Conservation (phyloP, 75 land plant genomes). For the Adiantum capillusveneris region DNA sequence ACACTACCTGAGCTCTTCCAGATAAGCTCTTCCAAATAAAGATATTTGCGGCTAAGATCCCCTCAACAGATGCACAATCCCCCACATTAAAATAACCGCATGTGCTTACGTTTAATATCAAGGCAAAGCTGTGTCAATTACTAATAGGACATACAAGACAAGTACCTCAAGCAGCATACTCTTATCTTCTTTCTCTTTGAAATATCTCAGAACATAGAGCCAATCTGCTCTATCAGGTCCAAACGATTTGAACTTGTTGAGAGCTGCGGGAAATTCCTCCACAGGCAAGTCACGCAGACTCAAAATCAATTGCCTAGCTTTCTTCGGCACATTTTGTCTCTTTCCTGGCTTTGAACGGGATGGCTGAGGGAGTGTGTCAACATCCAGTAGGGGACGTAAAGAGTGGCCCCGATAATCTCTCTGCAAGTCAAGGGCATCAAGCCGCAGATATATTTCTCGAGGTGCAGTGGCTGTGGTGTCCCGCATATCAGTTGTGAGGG, state of each 20-base stretch:
- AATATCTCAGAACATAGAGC: constrained; percentile 3
- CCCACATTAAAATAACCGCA: no score
- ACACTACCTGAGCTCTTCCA: no score
- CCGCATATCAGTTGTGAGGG: no score
- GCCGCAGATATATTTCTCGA: neutral
- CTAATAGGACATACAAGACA: no score
- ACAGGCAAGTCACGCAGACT: neutral
- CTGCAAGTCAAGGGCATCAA: neutral
- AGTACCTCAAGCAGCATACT: constrained; percentile 4
- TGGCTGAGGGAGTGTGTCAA: neutral
- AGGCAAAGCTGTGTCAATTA: no score
- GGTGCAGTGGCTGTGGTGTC: no score
- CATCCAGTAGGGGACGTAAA: neutral
- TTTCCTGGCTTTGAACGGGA: constrained; percentile 3
- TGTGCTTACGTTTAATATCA: no score
- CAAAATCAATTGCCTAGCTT: neutral
- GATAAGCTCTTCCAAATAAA: no score
- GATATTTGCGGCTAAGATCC: no score
- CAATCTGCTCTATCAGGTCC: neutral
- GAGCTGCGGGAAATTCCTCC: neutral
- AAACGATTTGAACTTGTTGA: neutral
- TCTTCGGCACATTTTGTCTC: constrained; percentile 1
- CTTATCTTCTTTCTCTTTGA: constrained; percentile 1
- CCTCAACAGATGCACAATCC: no score
- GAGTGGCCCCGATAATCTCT: neutral